Conservation (phyloP, 2,329 filamentous ascomycete species). For the Knoxdaviesia proteae region DNA sequence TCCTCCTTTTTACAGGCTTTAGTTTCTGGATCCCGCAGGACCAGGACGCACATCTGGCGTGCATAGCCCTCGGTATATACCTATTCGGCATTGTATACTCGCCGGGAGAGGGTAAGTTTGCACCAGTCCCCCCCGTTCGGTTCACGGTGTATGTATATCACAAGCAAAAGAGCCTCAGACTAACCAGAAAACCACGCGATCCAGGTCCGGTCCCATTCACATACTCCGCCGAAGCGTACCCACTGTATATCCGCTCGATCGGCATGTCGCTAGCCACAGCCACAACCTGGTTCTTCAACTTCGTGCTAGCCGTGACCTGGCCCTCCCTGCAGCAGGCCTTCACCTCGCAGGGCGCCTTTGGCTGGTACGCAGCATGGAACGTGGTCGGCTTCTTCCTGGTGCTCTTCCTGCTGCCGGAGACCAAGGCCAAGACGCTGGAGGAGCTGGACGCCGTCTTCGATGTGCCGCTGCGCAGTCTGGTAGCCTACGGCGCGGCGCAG, state of each 20-base stretch:
- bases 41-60: slow-evolving; percentile 16
- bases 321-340: slow-evolving; percentile 22
- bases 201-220: slow-evolving; percentile 40
- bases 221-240: slow-evolving; percentile 46
- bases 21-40: slow-evolving; percentile 21
- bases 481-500: slow-evolving; percentile 1
- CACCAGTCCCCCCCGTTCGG: too few relatives aligned
- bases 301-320: slow-evolving; percentile 21
- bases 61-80: slow-evolving; percentile 26
- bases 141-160: too few relatives aligned
- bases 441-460: slow-evolving; percentile 18
- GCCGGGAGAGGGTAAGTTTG: slow-evolving; percentile 24
- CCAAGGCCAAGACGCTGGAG: slow-evolving; percentile 22
- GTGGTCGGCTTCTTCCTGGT: slow-evolving; percentile 22
- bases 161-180: too few relatives aligned
- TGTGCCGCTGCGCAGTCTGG: slow-evolving; percentile 1
- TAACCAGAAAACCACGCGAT: too few relatives aligned
- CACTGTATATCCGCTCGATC: slow-evolving; percentile 38
- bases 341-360: slow-evolving; percentile 24
- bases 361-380: slow-evolving; percentile 28
- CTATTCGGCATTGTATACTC: slow-evolving; percentile 29
- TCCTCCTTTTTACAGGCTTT: slow-evolving; percentile 24
- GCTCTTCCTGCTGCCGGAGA: slow-evolving; percentile 20
- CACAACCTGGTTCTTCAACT: slow-evolving; percentile 27
- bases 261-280: slow-evolving; percentile 39